These are phyloP conservation scores for Basipetospora chlamydospora DNA, from an alignment of 2,329 filamentous ascomycete genomes.

Conservation along the genomic window DNA sequence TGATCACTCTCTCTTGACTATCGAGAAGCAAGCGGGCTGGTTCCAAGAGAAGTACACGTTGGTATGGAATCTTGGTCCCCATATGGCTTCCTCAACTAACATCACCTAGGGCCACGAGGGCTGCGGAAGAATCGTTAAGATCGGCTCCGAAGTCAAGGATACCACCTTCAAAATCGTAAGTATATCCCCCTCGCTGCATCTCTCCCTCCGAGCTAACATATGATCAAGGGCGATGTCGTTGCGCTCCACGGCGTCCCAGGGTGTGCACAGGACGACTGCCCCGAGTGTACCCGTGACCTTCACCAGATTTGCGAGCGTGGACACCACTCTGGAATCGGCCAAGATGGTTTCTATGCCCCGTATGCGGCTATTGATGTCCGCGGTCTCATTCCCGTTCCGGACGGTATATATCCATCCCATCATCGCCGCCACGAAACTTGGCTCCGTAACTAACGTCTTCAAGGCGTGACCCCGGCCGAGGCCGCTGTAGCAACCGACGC, in stretches of 20 bases:
- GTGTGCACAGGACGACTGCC: conserved; percentile 16
- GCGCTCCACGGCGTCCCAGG: conserved; percentile 17
- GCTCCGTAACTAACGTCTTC: too few species aligned
- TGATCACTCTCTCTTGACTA: conserved; percentile 16
- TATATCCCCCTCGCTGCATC: neutral
- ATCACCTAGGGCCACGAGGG: conserved; percentile 12
- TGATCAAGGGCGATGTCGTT: conserved; percentile 15
- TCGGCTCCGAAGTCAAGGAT: conserved; percentile 9
- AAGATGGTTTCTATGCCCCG: conserved; percentile 27
- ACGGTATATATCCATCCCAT: conserved; percentile 10
- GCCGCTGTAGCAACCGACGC: conserved; percentile 26
- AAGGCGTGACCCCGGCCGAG: conserved; percentile 13
- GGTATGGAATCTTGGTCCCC: conserved; percentile 6
- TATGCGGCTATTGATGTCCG: conserved; percentile 18
- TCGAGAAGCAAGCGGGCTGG: conserved; percentile 15
- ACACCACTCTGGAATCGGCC: conserved; percentile 27
- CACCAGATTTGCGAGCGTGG: conserved; percentile 21
- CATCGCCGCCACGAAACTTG: too few species aligned
- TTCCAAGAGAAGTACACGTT: conserved; percentile 15
- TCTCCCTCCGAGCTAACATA: neutral
- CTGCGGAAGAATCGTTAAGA: conserved; percentile 12
- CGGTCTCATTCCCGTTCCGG: conserved; percentile 11
- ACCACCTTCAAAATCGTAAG: conserved; percentile 9
- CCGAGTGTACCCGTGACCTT: conserved; percentile 24
- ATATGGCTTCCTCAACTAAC: neutral